phyloP scores from a whole-genome alignment of 2,329 filamentous ascomycete genomes.

The Fusarium oligoseptatum region DNA sequence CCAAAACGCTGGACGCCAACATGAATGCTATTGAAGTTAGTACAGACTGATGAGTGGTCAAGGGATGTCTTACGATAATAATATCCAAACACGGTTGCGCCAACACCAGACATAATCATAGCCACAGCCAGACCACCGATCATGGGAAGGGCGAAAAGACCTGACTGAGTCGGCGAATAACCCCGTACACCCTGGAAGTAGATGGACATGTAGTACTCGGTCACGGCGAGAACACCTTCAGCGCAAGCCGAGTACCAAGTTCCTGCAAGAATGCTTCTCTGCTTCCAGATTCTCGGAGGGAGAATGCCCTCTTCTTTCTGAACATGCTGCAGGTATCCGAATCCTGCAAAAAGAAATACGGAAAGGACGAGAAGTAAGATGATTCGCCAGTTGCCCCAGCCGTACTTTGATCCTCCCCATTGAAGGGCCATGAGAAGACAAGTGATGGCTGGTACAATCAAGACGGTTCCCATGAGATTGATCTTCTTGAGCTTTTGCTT shows the following conservation, averaged over 20 bases:
- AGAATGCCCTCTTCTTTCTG: conserved; percentile 37
- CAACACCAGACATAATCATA: conserved; percentile 38
- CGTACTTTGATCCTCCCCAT: conserved; percentile 42
- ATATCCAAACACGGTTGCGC: conserved; percentile 39
- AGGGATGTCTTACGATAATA: conserved; percentile 36
- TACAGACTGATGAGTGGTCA: fast-evolving
- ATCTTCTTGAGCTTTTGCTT: conserved; percentile 37
- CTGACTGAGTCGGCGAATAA: conserved; percentile 34
- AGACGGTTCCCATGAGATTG: conserved; percentile 21
- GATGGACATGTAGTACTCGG: conserved; percentile 45
- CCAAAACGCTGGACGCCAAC: conserved; percentile 37
- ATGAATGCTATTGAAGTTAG: conserved; percentile 40
- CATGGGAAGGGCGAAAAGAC: conserved; percentile 41
- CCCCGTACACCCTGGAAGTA: conserved; percentile 45
- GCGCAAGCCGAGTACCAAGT: conserved; percentile 43
- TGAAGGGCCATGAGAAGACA: conserved; percentile 43
- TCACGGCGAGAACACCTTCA: conserved; percentile 39
- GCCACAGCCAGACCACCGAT: conserved; percentile 33
- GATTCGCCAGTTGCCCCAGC: conserved; percentile 41
- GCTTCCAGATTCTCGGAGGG: conserved; percentile 36
- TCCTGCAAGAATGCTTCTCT: conserved; percentile 41
- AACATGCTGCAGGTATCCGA: conserved; percentile 35
- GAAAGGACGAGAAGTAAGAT: conserved; percentile 33
- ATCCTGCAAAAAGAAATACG: conserved; percentile 10
- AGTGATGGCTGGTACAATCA: conserved; percentile 34